Evolutionary conservation across 495 filamentous ascomycete genomes (phyloP), one percentile per base, ranked within the genome.

Genomic region (Bathelium albidoporum): DNA sequence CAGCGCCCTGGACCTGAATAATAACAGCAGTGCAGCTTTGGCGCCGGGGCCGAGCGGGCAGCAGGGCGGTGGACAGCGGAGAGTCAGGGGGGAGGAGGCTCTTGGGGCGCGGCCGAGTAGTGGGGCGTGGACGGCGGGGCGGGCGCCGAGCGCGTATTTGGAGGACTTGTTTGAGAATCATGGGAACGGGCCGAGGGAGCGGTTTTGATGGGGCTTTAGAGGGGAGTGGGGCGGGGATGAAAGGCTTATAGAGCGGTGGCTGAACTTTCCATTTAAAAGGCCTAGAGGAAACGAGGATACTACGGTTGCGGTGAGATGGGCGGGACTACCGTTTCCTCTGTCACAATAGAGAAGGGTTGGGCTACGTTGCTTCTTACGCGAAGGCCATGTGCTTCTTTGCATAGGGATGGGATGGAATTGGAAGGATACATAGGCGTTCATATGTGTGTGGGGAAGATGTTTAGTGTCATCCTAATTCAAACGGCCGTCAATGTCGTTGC

Each of bases 91-190:
- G 24, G 3, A 24, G 44, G 18, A 31, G 20, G 3, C 49, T n/a
- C 49, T 63, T 58, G 60, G 62, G 31, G 60, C 60, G 63, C 34
- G 62, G 32, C 63, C 65, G 60, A 69, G 67, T 32, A 70, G 59
- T 41, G 49, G 58, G 18, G 61, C 59, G 26, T 58, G 64, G 58
- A 67, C 62, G 61, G 69, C 68, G 72, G 69, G 22, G 64, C 58
- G 18, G 65, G 62, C 91, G 31, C 94, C 94, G 12, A 96, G 91
- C 74, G 89, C 92, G 45, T 96, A 92, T 71, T 75, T 98, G 45
- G 93, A 98, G 63, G 94, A 97, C 77, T 69, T 98, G 63, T 89
- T 98, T 71, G 91, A 92, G 70, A 85, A 78, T 64, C 85, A 87
- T 71, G 73, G 70, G 14, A 69, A 68, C 58, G 74, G 72, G 62